phyloP scores from a whole-genome alignment of 139 green algal species.

The Zygnema cylindricum region DNA sequence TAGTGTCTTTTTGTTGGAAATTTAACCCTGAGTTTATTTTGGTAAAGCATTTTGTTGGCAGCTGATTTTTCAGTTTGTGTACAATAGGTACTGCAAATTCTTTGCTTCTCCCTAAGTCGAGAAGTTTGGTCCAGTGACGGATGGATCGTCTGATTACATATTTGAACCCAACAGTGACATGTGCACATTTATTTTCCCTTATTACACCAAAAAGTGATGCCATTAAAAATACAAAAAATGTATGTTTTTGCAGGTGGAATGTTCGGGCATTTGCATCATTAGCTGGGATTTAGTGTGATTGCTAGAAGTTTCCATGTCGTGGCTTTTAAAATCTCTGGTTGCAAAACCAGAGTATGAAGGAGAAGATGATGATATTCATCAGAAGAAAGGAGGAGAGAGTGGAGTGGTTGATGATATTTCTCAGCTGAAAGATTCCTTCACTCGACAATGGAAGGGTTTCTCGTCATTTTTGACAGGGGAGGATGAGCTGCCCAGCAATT shows the following conservation, averaged over 20 bases:
- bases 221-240: too few relatives aligned
- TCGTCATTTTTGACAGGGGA: slow-evolving; percentile 47
- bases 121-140: too few relatives aligned
- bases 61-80: too few relatives aligned
- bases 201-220: too few relatives aligned
- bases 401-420: slow-evolving; percentile 49
- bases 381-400: background rate
- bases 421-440: slow-evolving; percentile 48
- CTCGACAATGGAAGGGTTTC: slow-evolving; percentile 16
- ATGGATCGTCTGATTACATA: too few relatives aligned
- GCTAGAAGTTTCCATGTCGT: slow-evolving; percentile 10
- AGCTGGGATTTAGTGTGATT: background rate
- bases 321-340: slow-evolving; percentile 35
- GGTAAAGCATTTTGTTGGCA: too few relatives aligned
- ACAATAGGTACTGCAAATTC: too few relatives aligned
- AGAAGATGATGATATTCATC: background rate
- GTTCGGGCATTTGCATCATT: background rate
- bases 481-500: background rate
- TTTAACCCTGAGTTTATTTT: too few relatives aligned
- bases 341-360: background rate
- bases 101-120: too few relatives aligned
- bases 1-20: too few relatives aligned
- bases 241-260: background rate
- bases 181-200: background rate
- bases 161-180: background rate